Base-by-base conservation (phyloP, 345 rosid genomes). In the Psidium guajava region DNA sequence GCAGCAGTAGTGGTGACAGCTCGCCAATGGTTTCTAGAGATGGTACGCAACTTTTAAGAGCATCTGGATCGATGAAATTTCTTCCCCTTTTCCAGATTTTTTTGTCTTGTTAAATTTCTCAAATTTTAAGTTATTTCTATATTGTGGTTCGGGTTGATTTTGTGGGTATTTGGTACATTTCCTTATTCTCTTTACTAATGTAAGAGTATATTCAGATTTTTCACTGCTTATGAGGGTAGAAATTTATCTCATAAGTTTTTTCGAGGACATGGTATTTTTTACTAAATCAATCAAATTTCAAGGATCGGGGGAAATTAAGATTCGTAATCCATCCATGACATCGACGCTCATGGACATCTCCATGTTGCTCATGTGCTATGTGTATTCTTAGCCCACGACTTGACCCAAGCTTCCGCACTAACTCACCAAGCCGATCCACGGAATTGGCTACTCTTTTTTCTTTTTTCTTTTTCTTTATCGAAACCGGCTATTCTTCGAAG, bases 311-410 rank as follows among this genome's bases (percentile, higher is more conserved):
- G 32, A n/a, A n/a, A 58, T 25, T n/a, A 14, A 58, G 4, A 58
- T 58, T 25, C 13, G 3, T 25, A 11, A 11, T 15, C 28, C 12
- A 5, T n/a, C 69, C 32, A n/a, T n/a, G 25, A 25, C 0, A 8
- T 0, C 14, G 13, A 58, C 0, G 16, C 32, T 12, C 0, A 58
- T 0, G 12, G 2, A n/a, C 13, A 18, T 58, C 1, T n/a, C 16
- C 27, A n/a, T 2, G 4, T 12, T n/a, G 4, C 8, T 58, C 32
- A 0, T 2, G 4, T n/a, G 27, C 69, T 13, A n/a, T 8, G 5
- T 58, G 36, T n/a, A 58, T 13, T n/a, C 69, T 32, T n/a, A n/a
- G 27, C 27, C 69, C 69, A 58, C 1, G 4, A n/a, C 18, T 16
- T 0, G 4, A 59, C 36, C 36, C 36, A 13, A 3, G 14, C 73